Percentiles rank a stretch among this genome's conserved stretches.
These are phyloP conservation scores for Dioscorea dumetorum DNA, from an alignment of 106 monocot species.

Conservation along the genomic window DNA sequence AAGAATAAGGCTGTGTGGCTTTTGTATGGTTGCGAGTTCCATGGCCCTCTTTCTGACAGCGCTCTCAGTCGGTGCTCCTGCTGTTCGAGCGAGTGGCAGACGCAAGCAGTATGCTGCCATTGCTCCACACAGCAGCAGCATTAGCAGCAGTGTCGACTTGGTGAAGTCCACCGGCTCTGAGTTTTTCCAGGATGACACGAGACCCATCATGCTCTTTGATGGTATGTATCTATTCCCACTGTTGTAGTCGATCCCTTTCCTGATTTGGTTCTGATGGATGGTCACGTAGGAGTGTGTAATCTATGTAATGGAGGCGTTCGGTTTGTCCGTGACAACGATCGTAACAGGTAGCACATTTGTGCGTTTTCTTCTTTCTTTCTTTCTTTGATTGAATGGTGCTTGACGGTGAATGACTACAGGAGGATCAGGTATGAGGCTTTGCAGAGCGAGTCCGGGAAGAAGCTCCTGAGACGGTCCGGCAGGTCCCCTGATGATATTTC, in stretches of 20 bases:
- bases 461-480: slow-evolving; percentile 76
- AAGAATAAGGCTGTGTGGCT: too few relatives aligned
- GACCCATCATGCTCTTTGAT: slow-evolving; percentile 97
- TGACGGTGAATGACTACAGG: slow-evolving; percentile 29
- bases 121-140: not conserved
- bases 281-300: slow-evolving; percentile 69
- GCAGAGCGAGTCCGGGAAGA: slow-evolving; percentile 76
- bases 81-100: not conserved
- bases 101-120: not conserved
- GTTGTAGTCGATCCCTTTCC: not conserved
- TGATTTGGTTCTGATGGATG: too few relatives aligned
- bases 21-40: too few relatives aligned
- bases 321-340: slow-evolving; percentile 59
- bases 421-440: slow-evolving; percentile 68
- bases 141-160: slow-evolving; percentile 8
- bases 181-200: slow-evolving; percentile 63
- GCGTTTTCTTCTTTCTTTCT: not conserved
- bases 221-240: slow-evolving; percentile 22
- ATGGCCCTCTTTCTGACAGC: slow-evolving; percentile 12
- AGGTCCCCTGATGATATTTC: slow-evolving; percentile 93
- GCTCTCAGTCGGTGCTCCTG: not conserved
- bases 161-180: slow-evolving; percentile 37
- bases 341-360: slow-evolving; percentile 25
- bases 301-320: slow-evolving; percentile 90
- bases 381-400: not conserved